Percentiles rank a stretch among this genome's conserved stretches.
These are phyloP conservation scores for Vaccinium vitisidaea DNA, from an alignment of 148 eudicot genomes.

Conservation along the genomic window DNA sequence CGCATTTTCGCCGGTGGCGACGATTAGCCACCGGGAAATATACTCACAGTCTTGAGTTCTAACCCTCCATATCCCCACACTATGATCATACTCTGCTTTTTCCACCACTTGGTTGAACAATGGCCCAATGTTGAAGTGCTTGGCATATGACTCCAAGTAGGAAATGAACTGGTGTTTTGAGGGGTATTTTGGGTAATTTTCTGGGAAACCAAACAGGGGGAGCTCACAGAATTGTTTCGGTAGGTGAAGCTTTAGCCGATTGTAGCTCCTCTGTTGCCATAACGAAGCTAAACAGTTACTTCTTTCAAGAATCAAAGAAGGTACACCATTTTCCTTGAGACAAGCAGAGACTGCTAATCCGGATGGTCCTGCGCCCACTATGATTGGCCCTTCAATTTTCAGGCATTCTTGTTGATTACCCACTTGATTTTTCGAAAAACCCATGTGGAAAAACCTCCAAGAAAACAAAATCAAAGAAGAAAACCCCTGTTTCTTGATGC, in stretches of 20 bases:
- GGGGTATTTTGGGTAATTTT: slow-evolving; percentile 75
- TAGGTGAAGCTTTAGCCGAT: slow-evolving; percentile 85
- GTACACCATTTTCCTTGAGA: slow-evolving; percentile 47
- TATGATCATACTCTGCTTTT: slow-evolving; percentile 43
- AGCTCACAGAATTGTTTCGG: slow-evolving; percentile 84
- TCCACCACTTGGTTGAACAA: slow-evolving; percentile 53
- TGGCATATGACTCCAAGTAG: slow-evolving; percentile 73
- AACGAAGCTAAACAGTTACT: slow-evolving; percentile 87
- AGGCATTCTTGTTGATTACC: slow-evolving; percentile 21
- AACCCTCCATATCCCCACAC: slow-evolving; percentile 47
- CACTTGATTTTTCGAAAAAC: slow-evolving; percentile 32
- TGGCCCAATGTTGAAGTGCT: slow-evolving; percentile 55
- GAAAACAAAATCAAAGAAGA: not conserved
- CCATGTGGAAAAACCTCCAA: slow-evolving; percentile 34
- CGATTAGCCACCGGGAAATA: slow-evolving; percentile 64
- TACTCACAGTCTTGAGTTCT: slow-evolving; percentile 41
- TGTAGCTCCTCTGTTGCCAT: slow-evolving; percentile 78
- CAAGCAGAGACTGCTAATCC: slow-evolving; percentile 89
- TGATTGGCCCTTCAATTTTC: slow-evolving; percentile 62
- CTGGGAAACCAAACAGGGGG: slow-evolving; percentile 64
- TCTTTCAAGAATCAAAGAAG: slow-evolving; percentile 72
- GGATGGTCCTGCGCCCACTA: slow-evolving; percentile 94
- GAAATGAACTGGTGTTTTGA: slow-evolving; percentile 66
- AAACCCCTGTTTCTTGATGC: not conserved
- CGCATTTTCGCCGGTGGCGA: slow-evolving; percentile 95